These are phyloP conservation scores for Diaporthe aspalathi DNA, from an alignment of 2,329 filamentous ascomycete genomes.

Conservation along the genomic window DNA sequence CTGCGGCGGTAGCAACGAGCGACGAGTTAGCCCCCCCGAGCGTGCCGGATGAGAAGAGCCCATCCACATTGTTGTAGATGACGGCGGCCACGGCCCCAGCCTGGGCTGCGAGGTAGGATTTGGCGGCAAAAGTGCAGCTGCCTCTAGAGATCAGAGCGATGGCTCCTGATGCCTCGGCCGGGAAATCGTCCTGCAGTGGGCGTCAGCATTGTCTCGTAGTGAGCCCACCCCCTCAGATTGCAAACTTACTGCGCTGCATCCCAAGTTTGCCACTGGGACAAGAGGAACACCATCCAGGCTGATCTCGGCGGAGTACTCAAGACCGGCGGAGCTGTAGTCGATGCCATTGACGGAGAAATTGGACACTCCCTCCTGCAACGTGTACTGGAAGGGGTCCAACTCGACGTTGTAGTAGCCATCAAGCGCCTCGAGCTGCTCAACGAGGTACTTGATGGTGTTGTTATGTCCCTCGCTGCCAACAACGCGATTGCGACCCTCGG, in stretches of 20 bases:
- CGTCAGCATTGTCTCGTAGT: not conserved
- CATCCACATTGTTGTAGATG: conserved; percentile 72
- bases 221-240: conserved; percentile 39
- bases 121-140: conserved; percentile 67
- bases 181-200: conserved; percentile 17
- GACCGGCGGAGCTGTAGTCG: conserved; percentile 45
- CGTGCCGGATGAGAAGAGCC: conserved; percentile 46
- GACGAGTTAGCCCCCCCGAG: conserved; percentile 31
- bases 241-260: conserved; percentile 65
- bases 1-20: conserved; percentile 15
- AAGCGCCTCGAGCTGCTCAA: conserved; percentile 51
- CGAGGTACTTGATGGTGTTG: conserved; percentile 58
- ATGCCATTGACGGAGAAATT: conserved; percentile 48
- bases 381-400: conserved; percentile 58
- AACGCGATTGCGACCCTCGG: conserved; percentile 54
- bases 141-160: conserved; percentile 72
- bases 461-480: conserved; percentile 60
- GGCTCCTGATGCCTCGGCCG: conserved; percentile 60
- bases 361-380: conserved; percentile 48
- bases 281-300: conserved; percentile 52
- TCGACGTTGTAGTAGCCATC: conserved; percentile 55
- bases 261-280: conserved; percentile 61
- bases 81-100: conserved; percentile 69
- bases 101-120: conserved; percentile 65
- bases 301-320: conserved; percentile 65